Percentiles rank a stretch among this genome's conserved stretches.
Evolutionary conservation across 345 rosid species (phyloP).

Genomic region (Eucalyptus rudis): DNA sequence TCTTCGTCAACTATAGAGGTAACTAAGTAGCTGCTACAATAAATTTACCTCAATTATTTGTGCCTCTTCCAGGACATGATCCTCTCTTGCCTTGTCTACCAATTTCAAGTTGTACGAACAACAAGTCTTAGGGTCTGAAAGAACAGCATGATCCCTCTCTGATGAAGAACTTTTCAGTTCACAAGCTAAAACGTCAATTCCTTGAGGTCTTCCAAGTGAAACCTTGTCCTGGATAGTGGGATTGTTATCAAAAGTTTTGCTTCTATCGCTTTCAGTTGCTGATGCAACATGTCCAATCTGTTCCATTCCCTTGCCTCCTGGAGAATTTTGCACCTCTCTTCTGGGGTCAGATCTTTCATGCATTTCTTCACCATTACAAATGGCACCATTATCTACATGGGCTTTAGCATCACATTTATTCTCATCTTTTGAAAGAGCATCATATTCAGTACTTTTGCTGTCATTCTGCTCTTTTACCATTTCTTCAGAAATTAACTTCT

Average conservation of each 20-base stretch:
- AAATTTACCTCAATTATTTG: conserved; percentile 62
- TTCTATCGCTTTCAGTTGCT: conserved; percentile 18
- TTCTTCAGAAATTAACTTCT: conserved; percentile 27
- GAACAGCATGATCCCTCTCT: conserved; percentile 1
- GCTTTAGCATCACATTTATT: not conserved
- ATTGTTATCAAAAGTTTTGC: conserved; percentile 7
- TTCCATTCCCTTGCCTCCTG: not conserved
- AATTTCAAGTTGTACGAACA: conserved; percentile 21
- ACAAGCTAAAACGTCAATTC: not conserved
- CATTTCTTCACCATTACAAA: not conserved
- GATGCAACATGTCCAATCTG: conserved; percentile 12
- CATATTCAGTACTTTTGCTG: conserved; percentile 10
- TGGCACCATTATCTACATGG: not conserved
- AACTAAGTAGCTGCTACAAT: not conserved
- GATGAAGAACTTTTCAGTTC: not conserved
- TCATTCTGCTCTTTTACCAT: conserved; percentile 23
- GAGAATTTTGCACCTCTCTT: not conserved
- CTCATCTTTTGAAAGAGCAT: conserved; percentile 9
- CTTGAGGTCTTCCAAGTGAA: not conserved
- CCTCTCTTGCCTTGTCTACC: conserved; percentile 55
- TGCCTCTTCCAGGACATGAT: conserved; percentile 86
- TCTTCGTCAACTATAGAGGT: not conserved
- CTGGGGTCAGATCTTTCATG: not conserved
- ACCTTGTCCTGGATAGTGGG: conserved; percentile 8
- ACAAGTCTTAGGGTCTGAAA: conserved; percentile 24